phyloP scores from a whole-genome alignment of 768 basidiomycete genomes.

The Termitomyces heimii region DNA sequence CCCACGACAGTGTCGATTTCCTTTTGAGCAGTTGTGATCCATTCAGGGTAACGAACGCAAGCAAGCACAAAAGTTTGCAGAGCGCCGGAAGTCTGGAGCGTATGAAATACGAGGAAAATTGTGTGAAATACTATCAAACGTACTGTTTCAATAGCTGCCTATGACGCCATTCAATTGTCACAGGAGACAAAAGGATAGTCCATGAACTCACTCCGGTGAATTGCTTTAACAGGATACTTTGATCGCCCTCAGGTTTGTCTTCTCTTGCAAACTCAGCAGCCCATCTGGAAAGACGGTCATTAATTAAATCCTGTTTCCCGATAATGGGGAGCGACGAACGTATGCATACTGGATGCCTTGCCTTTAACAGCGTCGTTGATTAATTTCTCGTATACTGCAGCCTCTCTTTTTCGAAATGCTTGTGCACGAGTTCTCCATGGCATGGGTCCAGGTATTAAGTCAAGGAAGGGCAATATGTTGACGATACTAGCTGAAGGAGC shows the following conservation, averaged over 20 bases:
- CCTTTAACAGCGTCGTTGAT: background rate
- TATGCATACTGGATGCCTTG: background rate
- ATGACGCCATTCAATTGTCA: background rate
- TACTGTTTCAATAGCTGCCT: background rate
- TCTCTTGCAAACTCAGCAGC: background rate
- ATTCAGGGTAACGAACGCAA: too few relatives aligned
- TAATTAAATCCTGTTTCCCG: background rate
- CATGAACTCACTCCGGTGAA: background rate
- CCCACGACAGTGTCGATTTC: background rate
- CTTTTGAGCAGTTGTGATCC: background rate
- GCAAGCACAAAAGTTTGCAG: background rate
- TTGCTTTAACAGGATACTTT: background rate
- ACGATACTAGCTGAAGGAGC: background rate
- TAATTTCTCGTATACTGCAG: background rate
- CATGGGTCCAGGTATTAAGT: background rate
- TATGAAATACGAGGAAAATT: background rate
- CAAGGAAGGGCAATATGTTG: background rate
- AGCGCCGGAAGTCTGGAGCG: background rate
- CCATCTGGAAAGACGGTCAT: background rate
- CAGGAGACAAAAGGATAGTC: background rate
- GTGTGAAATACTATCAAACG: too few relatives aligned
- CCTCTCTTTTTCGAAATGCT: background rate
- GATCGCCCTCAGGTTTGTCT: background rate
- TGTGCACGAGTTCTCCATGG: background rate
- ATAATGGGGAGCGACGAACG: background rate